Base-by-base conservation (phyloP, 2,329 filamentous ascomycete genomes). In the Colletotrichum sp. region DNA sequence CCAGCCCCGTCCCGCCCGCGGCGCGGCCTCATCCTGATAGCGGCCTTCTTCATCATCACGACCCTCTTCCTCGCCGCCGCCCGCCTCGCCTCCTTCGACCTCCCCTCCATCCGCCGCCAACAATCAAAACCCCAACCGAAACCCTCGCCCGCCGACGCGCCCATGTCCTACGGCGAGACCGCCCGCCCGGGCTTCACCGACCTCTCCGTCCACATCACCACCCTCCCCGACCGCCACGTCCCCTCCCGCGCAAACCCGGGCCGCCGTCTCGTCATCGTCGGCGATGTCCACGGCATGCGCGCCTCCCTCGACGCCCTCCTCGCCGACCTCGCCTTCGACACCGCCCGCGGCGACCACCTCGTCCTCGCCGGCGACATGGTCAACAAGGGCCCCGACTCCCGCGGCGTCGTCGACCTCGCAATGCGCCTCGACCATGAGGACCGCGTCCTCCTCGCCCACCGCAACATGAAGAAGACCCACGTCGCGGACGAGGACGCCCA, bases 201-300 rank as follows among this genome's bases (percentile, higher is more conserved):
- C 36, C 34, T 80, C 70, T 66, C 78, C 60, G 36, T 76, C 22
- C 68, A 78, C 64, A 72, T 77, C 62, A 65, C 71, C 65, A 76
- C 77, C 18, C 78, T 87, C 10, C 82, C 84, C 13, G 70, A 76
- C 12, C 67, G 80, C 52, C 70, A 81, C 61, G 75, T 85, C 22
- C 81, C 83, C 5, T 86, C 85, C 5, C 61, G 79, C 30, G 73
- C 82, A 25, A 85, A 86, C 48, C 80, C 86, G 27, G 58, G 70
- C 70, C 91, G 90, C 70, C 88, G 96, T 22, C 86, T 99, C 28
- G 87, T 98, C 39, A 88, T 98, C 76, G 88, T 98, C 39, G 96
- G 97, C 70, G 97, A 99, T 85, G 95, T 98, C 16, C 96, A 98
- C 86, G 97, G 97, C 65, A 97, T 97, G 87, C 91, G 91, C 79